Percentiles rank a stretch among this genome's conserved stretches.
Conservation (phyloP, 139 green algal genomes). For the Limnomonas spitsbergensis region DNA sequence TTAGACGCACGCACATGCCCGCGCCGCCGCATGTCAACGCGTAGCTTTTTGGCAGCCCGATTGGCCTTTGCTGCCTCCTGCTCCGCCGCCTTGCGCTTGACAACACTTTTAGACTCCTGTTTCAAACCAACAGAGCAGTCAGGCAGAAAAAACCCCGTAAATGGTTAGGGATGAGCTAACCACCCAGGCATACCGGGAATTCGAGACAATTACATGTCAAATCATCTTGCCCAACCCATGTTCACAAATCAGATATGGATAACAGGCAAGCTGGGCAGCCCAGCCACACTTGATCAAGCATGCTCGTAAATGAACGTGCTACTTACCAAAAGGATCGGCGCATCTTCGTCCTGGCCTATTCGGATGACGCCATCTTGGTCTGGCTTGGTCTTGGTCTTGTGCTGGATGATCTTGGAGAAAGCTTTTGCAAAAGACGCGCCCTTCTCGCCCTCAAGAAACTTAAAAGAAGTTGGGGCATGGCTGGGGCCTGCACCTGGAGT, state of each 20-base stretch:
- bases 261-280: no score
- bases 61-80: constrained; percentile 39
- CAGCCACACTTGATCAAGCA: no score
- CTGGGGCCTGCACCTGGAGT: not conserved
- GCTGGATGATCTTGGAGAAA: constrained; percentile 66
- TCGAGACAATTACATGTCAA: no score
- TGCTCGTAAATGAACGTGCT: no score
- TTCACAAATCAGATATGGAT: no score
- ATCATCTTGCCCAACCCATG: no score
- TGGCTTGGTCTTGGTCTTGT: constrained; percentile 12
- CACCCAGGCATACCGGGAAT: no score
- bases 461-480: not conserved
- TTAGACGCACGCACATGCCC: constrained; percentile 58
- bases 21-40: constrained; percentile 55
- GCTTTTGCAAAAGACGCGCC: constrained; percentile 66
- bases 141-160: not conserved
- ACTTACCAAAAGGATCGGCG: no score
- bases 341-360: no score
- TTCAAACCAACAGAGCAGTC: no score
- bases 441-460: constrained; percentile 59
- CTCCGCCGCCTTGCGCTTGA: constrained; percentile 56
- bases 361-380: not conserved
- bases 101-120: constrained; percentile 52
- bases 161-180: no score
- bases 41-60: constrained; percentile 46